These are phyloP conservation scores for Platismatia glauca DNA, from an alignment of 495 filamentous ascomycete species.

Conservation along the genomic window DNA sequence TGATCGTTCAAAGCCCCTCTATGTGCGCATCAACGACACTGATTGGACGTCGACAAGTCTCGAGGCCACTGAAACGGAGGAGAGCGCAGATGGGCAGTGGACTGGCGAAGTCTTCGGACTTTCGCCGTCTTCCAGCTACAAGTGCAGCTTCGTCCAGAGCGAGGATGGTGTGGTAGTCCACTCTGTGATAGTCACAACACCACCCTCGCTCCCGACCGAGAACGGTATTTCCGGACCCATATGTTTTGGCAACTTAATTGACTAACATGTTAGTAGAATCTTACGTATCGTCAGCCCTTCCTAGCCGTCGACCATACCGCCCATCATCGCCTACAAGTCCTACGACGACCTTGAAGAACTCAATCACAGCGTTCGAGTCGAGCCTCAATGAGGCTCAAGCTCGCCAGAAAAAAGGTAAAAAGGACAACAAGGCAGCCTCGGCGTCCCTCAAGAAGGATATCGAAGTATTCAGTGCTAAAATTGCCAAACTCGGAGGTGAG, in stretches of 20 bases:
- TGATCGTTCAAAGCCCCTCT: conserved; percentile 67
- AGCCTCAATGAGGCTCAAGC: conserved; percentile 70
- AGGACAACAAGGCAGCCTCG: conserved; percentile 66
- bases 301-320: conserved; percentile 53
- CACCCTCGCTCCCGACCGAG: conserved; percentile 59
- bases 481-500: conserved; percentile 62
- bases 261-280: conserved; percentile 12
- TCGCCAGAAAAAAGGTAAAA: conserved; percentile 64
- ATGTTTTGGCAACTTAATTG: not conserved
- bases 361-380: conserved; percentile 68
- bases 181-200: conserved; percentile 71
- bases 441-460: conserved; percentile 70
- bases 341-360: conserved; percentile 78
- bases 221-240: conserved; percentile 35
- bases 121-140: conserved; percentile 75
- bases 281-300: conserved; percentile 35
- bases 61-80: conserved; percentile 41
- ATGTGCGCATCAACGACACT: conserved; percentile 79
- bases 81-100: conserved; percentile 49
- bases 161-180: conserved; percentile 65
- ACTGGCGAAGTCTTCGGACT: conserved; percentile 82
- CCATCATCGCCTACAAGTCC: conserved; percentile 85
- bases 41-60: conserved; percentile 79
- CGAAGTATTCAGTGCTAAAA: conserved; percentile 58
- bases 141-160: conserved; percentile 72